Evolutionary conservation across 305 asterid genomes (phyloP), one percentile per base, ranked within the genome.

Genomic region (Coffea humblotiana): DNA sequence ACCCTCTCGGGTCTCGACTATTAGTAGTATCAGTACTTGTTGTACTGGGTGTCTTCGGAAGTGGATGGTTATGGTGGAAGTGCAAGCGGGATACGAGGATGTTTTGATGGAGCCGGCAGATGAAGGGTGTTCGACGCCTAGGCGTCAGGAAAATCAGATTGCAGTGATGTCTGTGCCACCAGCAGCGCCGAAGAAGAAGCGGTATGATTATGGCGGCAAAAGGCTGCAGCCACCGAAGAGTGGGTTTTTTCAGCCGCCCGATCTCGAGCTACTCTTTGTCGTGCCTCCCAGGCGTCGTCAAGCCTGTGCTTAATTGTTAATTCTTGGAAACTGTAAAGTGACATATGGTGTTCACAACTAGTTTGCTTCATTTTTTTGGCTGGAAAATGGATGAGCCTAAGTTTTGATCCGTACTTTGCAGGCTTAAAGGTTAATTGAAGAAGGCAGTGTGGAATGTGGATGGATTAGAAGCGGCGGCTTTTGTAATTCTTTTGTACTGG

Each of bases 111-210:
- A n/a, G 76, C 75, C 18, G 32, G 52, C 3, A 60, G 82, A 0
- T 43, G 88, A 86, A 8, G 92, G 87, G 29, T 91, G 89, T 23
- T 48, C 81, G 4, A 91, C 95, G 2, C 95, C 93, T 49, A 86
- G 80, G 43, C 82, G 83, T 2, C 85, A 83, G 0, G 88, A 72
- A 19, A 79, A 40, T 68, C 82, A 43, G 69, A 91, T 91, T 54
- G 93, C 93, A 78, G 86, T 8, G 77, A 82, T 79, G 84, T 43
- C 85, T 0, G 60, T 13, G 21, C 95, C 95, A 56, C 95, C 93
- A 8, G 88, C 90, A 67, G 87, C 95, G 71, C 95, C 92, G 64
- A 77, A 84, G 71, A 91, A 91, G 87, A 89, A 87, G 84, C 81
- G 83, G 60, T 79, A 76, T 13, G 71, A 18, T 25, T 72, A 78